Evolutionary conservation across 768 basidiomycete genomes (phyloP).

Genomic region (Amanita pallidorosea): DNA sequence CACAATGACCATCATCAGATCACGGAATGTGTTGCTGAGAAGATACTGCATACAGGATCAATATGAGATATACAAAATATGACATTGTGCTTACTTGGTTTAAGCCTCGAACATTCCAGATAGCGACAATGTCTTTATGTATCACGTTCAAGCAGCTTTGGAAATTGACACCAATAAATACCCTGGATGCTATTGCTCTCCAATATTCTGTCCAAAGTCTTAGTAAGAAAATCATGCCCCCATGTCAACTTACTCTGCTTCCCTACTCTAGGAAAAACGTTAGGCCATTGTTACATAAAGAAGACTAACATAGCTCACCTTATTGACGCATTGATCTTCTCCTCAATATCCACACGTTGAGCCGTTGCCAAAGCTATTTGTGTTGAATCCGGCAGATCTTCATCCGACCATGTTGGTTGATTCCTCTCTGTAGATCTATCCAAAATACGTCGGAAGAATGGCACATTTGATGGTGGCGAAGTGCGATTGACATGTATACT

Average conservation of each 20-base stretch:
- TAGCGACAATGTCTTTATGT: conserved; percentile 1
- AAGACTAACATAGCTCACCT: neutral
- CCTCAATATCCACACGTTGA: neutral
- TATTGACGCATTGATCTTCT: neutral
- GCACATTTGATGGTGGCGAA: neutral
- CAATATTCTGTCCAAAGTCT: neutral
- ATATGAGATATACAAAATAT: neutral
- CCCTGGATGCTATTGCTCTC: neutral
- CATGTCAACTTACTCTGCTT: neutral
- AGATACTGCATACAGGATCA: neutral
- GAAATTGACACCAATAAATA: neutral
- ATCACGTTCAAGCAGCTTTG: neutral
- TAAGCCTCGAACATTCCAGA: conserved; percentile 1
- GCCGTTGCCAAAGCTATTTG: neutral
- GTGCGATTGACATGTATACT: neutral
- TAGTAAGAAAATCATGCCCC: neutral
- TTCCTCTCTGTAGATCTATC: neutral
- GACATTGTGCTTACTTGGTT: neutral
- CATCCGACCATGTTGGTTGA: neutral
- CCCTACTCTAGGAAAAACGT: neutral
- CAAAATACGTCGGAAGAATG: neutral
- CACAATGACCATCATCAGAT: neutral
- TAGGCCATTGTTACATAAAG: neutral
- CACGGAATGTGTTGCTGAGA: neutral
- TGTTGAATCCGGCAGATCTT: neutral